Evolutionary conservation across 108 stramenopile species (phyloP).

Genomic region (Cyclostephanos tholiformis): DNA sequence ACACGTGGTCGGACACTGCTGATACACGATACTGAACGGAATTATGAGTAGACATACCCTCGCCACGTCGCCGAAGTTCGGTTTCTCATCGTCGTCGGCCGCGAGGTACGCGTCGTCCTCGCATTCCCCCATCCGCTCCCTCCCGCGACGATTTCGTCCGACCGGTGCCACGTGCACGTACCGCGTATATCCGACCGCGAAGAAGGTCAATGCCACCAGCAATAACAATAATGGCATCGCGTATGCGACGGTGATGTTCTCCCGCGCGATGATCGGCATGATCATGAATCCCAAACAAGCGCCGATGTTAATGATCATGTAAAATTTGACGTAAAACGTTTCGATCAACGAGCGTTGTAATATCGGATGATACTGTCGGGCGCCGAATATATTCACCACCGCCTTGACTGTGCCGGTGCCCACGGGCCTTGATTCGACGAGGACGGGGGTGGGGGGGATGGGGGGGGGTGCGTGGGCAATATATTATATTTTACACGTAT

Average conservation of each 20-base stretch:
- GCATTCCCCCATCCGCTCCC: neutral
- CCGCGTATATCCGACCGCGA: constrained; percentile 36
- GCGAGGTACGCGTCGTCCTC: neutral
- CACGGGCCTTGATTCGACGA: constrained; percentile 28
- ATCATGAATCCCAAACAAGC: constrained; percentile 51
- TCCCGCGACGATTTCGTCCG: neutral
- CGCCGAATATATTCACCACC: constrained; percentile 54
- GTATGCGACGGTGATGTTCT: constrained; percentile 48
- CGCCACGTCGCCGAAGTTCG: constrained; percentile 44
- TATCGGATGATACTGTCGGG: constrained; percentile 54
- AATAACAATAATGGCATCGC: constrained; percentile 45
- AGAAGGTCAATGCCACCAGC: constrained; percentile 32
- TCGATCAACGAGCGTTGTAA: constrained; percentile 45
- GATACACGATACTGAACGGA: constrained; percentile 70
- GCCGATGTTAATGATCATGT: constrained; percentile 60
- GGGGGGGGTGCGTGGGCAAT: no score
- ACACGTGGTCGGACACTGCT: constrained; percentile 81
- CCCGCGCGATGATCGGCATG: constrained; percentile 40
- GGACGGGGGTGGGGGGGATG: no score
- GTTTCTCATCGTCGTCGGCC: constrained; percentile 22
- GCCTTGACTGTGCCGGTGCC: constrained; percentile 57
- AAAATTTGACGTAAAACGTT: constrained; percentile 52
- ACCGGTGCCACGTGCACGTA: constrained; percentile 42
- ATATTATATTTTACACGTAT: no score
- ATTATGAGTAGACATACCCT: constrained; percentile 42